Conservation (phyloP, 208 protist species). For the Histomonas meleagridis region DNA sequence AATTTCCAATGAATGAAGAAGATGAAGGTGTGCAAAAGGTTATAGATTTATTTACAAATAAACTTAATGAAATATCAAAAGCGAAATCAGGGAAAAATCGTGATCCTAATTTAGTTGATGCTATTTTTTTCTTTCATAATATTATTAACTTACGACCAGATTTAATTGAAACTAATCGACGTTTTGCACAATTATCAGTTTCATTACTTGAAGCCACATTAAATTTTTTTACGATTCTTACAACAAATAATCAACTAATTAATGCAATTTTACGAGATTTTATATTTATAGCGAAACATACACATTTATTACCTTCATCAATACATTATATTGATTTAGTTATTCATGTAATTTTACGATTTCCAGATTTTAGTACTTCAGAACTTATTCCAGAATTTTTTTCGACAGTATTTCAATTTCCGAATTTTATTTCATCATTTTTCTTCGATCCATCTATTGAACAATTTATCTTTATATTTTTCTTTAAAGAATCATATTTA, state of each 20-base stretch:
- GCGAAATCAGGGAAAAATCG: too few species aligned
- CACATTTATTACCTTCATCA: not conserved
- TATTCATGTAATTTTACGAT: not conserved
- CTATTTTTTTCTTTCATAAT: not conserved
- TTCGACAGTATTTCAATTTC: not conserved
- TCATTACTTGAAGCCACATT: not conserved
- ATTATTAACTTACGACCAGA: not conserved
- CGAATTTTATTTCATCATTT: not conserved
- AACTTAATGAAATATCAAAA: too few species aligned
- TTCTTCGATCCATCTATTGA: too few species aligned
- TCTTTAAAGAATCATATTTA: too few species aligned
- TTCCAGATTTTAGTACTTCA: not conserved
- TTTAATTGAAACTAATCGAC: not conserved
- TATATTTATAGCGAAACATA: not conserved
- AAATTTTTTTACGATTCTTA: not conserved
- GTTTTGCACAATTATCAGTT: not conserved
- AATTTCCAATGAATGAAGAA: too few species aligned
- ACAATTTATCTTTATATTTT: too few species aligned
- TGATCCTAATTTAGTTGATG: not conserved
- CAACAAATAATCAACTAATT: not conserved
- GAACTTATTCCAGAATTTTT: not conserved
- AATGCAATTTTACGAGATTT: not conserved
- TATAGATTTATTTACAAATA: too few species aligned
- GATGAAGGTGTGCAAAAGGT: too few species aligned
- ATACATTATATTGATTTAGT: not conserved